A percentile compares a stretch with the other conserved stretches of the same genome.
phyloP scores from a whole-genome alignment of 371 early-diverging fungal genomes.

The Mortierella sp. region DNA sequence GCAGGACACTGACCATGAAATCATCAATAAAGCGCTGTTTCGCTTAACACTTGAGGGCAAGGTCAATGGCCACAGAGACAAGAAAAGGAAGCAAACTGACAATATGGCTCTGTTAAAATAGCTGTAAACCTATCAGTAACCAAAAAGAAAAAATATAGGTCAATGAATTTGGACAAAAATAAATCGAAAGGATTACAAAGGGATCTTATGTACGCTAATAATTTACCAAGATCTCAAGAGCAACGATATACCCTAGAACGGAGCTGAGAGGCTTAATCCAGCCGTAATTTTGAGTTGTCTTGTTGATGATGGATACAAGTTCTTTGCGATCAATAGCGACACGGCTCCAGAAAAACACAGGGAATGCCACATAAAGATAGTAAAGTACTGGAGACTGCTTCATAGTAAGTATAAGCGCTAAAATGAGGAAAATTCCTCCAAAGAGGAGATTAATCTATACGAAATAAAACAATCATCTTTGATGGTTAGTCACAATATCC shows the following conservation, averaged over 20 bases:
- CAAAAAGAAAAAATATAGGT: background rate
- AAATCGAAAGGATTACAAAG: no score
- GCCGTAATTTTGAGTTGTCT: constrained; percentile 41
- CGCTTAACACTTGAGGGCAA: constrained; percentile 66
- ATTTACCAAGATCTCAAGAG: constrained; percentile 81
- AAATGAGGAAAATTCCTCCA: constrained; percentile 50
- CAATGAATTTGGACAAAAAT: background rate
- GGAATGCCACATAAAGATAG: constrained; percentile 88
- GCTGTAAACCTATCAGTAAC: constrained; percentile 72
- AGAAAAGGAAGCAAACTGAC: constrained; percentile 62
- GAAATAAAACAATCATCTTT: background rate
- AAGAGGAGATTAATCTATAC: constrained; percentile 63
- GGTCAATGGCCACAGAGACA: constrained; percentile 74
- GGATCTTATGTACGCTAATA: background rate
- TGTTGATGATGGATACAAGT: constrained; percentile 52
- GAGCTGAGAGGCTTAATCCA: constrained; percentile 48
- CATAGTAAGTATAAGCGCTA: constrained; percentile 67
- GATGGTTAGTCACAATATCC: constrained; percentile 4
- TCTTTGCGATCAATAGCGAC: constrained; percentile 63
- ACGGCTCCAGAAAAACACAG: constrained; percentile 88
- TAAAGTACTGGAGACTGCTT: constrained; percentile 88
- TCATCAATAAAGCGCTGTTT: constrained; percentile 58
- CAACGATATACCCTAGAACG: constrained; percentile 60
- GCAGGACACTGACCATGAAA: constrained; percentile 77
- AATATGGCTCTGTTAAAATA: constrained; percentile 81